Conservation (phyloP, 2,329 filamentous ascomycete genomes). For the Sporothrix variecibatus region DNA sequence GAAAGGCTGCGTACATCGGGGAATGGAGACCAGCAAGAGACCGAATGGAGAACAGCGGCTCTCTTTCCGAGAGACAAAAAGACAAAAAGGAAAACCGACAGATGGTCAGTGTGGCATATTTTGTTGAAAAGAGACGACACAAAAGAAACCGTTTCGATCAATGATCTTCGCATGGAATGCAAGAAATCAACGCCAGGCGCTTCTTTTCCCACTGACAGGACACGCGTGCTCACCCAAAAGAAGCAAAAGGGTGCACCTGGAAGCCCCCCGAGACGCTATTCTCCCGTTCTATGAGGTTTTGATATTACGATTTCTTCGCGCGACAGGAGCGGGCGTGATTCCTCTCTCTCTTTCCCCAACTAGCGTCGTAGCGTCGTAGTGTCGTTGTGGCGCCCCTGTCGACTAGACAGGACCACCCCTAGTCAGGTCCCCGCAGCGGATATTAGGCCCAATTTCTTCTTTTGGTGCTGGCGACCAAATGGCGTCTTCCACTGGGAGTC, state of each 20-base stretch:
- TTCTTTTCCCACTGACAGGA: background rate
- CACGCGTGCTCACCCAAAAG: background rate
- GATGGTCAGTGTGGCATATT: background rate
- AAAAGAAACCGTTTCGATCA: background rate
- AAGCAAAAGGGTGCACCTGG: background rate
- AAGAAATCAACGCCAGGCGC: background rate
- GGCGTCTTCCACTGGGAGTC: background rate
- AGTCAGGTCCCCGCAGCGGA: conserved; percentile 24
- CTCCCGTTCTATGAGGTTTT: background rate
- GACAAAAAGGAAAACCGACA: background rate
- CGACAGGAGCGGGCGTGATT: background rate
- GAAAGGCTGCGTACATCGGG: too few relatives aligned
- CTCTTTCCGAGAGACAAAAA: background rate
- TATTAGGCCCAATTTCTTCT: conserved; percentile 27
- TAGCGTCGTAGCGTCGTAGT: background rate
- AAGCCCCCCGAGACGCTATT: background rate
- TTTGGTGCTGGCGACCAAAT: background rate
- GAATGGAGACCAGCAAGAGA: background rate
- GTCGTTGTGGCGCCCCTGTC: background rate
- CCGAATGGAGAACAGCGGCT: background rate
- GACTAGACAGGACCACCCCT: background rate
- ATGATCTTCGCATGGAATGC: background rate
- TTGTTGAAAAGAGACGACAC: background rate
- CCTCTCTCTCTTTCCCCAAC: background rate
- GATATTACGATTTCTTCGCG: background rate